Percentiles rank a stretch among this genome's conserved stretches.
Evolutionary conservation across 768 basidiomycete genomes (phyloP).

Genomic region (Fomitopsis serialis): DNA sequence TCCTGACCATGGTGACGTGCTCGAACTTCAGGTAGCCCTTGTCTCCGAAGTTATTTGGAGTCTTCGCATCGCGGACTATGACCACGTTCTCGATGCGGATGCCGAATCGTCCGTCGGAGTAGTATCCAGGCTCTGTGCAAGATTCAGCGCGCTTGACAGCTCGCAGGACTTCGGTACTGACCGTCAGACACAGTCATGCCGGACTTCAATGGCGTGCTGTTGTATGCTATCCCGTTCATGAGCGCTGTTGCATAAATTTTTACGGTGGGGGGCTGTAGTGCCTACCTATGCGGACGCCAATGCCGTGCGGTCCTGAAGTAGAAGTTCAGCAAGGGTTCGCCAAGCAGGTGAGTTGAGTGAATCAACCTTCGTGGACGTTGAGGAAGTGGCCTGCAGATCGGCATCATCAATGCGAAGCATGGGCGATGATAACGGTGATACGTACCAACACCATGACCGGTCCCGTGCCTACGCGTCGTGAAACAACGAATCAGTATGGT

Average conservation of each 20-base stretch:
- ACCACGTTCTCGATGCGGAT: conserved; percentile 92
- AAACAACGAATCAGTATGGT: neutral
- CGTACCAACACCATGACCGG: conserved; percentile 83
- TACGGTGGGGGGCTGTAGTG: neutral
- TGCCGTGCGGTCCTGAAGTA: conserved; percentile 49
- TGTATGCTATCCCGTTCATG: conserved; percentile 42
- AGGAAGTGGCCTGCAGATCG: conserved; percentile 58
- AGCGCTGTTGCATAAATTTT: neutral
- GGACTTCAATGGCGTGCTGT: conserved; percentile 63
- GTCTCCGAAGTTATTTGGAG: conserved; percentile 72
- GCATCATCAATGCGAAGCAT: neutral
- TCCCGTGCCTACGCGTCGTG: conserved; percentile 61
- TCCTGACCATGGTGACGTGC: conserved; percentile 72
- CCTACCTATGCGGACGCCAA: conserved; percentile 47
- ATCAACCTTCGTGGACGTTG: conserved; percentile 80
- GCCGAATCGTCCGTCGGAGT: conserved; percentile 85
- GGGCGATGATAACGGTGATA: neutral
- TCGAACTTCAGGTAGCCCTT: conserved; percentile 86
- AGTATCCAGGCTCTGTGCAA: conserved; percentile 78
- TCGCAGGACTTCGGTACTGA: conserved; percentile 15
- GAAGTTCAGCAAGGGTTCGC: neutral
- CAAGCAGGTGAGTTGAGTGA: neutral
- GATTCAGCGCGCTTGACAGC: neutral
- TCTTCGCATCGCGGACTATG: conserved; percentile 65
- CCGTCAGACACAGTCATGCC: conserved; percentile 92